phyloP scores from a whole-genome alignment of 441 rosid genomes.

The Erodium moschatum region DNA sequence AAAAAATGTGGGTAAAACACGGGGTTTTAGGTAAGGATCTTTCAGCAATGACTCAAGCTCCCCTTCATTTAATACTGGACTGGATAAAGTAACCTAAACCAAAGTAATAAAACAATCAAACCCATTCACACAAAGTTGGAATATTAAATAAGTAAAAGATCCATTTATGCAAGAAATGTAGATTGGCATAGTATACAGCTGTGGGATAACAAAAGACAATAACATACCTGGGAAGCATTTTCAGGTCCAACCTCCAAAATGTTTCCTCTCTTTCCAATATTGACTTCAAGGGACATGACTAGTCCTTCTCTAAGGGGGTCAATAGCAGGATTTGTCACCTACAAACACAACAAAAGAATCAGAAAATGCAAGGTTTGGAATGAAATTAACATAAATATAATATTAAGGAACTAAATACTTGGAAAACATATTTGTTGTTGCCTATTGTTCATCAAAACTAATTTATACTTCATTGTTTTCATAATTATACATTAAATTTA shows the following conservation, averaged over 20 bases:
- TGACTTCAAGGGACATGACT: constrained; percentile 97
- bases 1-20: constrained; percentile 62
- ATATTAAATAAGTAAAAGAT: not conserved
- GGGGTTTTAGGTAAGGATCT: constrained; percentile 61
- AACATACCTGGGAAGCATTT: constrained; percentile 80
- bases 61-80: constrained; percentile 88
- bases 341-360: constrained; percentile 19
- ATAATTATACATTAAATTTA: not conserved
- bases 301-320: constrained; percentile 97
- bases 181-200: not conserved
- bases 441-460: not conserved
- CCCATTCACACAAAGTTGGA: not conserved
- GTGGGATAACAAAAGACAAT: constrained; percentile 13
- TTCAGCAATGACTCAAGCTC: constrained; percentile 72
- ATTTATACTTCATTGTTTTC: not conserved
- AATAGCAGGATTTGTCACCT: constrained; percentile 99
- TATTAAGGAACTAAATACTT: not conserved
- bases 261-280: constrained; percentile 88
- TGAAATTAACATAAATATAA: constrained; percentile 2
- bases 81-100: constrained; percentile 65
- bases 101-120: constrained; percentile 16
- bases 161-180: constrained; percentile 12
- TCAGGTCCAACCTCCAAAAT: constrained; percentile 91
- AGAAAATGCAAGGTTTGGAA: constrained; percentile 4
- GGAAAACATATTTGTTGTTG: not conserved